Percentiles rank a stretch among this genome's conserved stretches.
Conservation (phyloP, 202 grass and related monocot genomes). For the Hordeum pubiflorum region DNA sequence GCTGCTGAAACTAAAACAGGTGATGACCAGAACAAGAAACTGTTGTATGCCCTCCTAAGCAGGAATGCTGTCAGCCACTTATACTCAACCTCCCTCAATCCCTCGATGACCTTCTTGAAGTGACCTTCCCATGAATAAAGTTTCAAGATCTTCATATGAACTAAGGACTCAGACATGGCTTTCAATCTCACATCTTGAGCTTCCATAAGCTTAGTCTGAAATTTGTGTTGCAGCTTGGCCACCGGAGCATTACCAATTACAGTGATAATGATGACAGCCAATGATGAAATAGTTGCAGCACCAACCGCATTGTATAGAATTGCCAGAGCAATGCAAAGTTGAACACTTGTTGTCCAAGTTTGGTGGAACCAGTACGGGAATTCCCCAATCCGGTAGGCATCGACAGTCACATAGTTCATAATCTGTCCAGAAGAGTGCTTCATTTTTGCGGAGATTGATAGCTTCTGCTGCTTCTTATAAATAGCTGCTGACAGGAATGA, state of each 20-base stretch:
- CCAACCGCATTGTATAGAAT: slow-evolving; percentile 81
- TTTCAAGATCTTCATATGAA: slow-evolving; percentile 82
- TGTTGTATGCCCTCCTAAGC: slow-evolving; percentile 80
- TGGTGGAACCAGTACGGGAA: slow-evolving; percentile 95
- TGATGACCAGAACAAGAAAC: slow-evolving; percentile 78
- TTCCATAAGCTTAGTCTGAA: slow-evolving; percentile 78
- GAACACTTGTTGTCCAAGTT: slow-evolving; percentile 72
- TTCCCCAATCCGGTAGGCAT: slow-evolving; percentile 81
- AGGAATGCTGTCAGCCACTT: slow-evolving; percentile 80
- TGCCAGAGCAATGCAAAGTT: slow-evolving; percentile 64
- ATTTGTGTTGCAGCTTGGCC: slow-evolving; percentile 79
- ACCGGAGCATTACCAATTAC: slow-evolving; percentile 72
- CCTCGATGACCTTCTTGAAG: slow-evolving; percentile 77
- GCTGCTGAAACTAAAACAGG: slow-evolving; percentile 79
- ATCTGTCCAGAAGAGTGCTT: slow-evolving; percentile 80
- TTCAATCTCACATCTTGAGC: slow-evolving; percentile 80
- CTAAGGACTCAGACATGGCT: slow-evolving; percentile 72
- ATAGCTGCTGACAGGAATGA: slow-evolving; percentile 69
- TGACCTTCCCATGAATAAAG: slow-evolving; percentile 92
- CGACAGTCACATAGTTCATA: slow-evolving; percentile 87
- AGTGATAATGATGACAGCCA: slow-evolving; percentile 65
- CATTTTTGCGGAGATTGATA: slow-evolving; percentile 63
- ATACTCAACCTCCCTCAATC: slow-evolving; percentile 62
- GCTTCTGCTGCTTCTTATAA: slow-evolving; percentile 74
- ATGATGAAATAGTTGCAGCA: slow-evolving; percentile 45